Percentiles rank a stretch among this genome's conserved stretches.
These are phyloP conservation scores for Pseudocercospora fijiensis DNA, from an alignment of 2,329 filamentous ascomycete species.

Conservation along the genomic window DNA sequence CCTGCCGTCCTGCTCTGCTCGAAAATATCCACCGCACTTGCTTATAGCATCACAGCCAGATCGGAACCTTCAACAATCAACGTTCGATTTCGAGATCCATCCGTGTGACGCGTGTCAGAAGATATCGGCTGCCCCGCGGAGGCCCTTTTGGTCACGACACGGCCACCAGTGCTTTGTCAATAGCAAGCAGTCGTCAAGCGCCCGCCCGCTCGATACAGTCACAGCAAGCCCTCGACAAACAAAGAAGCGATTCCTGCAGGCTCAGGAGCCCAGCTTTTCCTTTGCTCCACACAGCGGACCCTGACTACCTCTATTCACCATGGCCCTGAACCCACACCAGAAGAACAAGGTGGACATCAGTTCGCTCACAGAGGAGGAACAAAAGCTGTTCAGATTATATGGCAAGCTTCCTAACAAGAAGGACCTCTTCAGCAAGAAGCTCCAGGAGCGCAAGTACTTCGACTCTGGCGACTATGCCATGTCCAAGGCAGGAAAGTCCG, in stretches of 20 bases:
- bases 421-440: constrained; percentile 94
- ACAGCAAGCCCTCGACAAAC: background rate
- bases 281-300: background rate
- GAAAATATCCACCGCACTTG: background rate
- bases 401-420: constrained; percentile 96
- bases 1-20: background rate
- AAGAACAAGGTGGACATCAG: constrained; percentile 98
- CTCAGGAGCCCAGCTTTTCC: background rate
- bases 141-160: background rate
- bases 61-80: background rate
- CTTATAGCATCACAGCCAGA: background rate
- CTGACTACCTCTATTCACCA: constrained; percentile 3
- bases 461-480: constrained; percentile 93
- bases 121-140: background rate
- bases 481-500: constrained; percentile 93
- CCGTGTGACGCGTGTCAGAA: background rate
- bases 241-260: constrained; percentile 10
- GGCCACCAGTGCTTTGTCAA: constrained; percentile 1
- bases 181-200: background rate
- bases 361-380: constrained; percentile 89
- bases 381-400: constrained; percentile 93
- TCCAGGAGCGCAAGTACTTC: constrained; percentile 99
- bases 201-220: background rate
- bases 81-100: background rate
- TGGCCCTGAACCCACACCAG: constrained; percentile 81